A percentile compares a stretch with the other conserved stretches of the same genome.
These are phyloP conservation scores for Colletotrichum graminicola DNA, from an alignment of 2,329 filamentous ascomycete species.

Conservation along the genomic window DNA sequence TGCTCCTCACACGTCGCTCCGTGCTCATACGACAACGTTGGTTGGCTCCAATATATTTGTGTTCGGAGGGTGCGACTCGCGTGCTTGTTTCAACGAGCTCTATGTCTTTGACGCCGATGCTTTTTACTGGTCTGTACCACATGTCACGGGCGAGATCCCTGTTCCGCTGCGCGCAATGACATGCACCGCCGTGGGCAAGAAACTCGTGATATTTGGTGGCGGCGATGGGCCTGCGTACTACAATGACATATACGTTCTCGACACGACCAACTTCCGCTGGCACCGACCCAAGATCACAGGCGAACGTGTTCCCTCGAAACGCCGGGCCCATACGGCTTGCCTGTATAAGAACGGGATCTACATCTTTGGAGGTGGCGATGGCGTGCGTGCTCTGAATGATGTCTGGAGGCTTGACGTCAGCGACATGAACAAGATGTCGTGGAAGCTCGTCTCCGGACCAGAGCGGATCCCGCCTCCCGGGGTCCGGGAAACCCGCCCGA, in stretches of 20 bases:
- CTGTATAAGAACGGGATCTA: conserved; percentile 79
- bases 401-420: conserved; percentile 79
- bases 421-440: conserved; percentile 75
- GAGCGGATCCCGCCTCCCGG: conserved; percentile 48
- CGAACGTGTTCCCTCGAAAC: conserved; percentile 69
- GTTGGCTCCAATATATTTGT: conserved; percentile 76
- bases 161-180: conserved; percentile 78
- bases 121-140: conserved; percentile 77
- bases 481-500: conserved; percentile 62
- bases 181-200: conserved; percentile 78
- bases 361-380: conserved; percentile 79
- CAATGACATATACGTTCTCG: conserved; percentile 79
- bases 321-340: conserved; percentile 78
- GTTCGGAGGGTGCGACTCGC: conserved; percentile 76
- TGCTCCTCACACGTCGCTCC: conserved; percentile 69
- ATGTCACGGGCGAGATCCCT: conserved; percentile 73
- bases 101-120: conserved; percentile 78
- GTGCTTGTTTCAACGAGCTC: conserved; percentile 76
- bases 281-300: conserved; percentile 71
- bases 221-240: conserved; percentile 79
- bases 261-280: conserved; percentile 78
- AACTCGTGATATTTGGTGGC: conserved; percentile 77
- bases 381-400: conserved; percentile 77
- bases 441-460: conserved; percentile 71
- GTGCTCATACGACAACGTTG: conserved; percentile 76